A percentile compares a stretch with the other conserved stretches of the same genome.
These are phyloP conservation scores for Trichoderma sp. DNA, from an alignment of 2,329 filamentous ascomycete species.

Conservation along the genomic window DNA sequence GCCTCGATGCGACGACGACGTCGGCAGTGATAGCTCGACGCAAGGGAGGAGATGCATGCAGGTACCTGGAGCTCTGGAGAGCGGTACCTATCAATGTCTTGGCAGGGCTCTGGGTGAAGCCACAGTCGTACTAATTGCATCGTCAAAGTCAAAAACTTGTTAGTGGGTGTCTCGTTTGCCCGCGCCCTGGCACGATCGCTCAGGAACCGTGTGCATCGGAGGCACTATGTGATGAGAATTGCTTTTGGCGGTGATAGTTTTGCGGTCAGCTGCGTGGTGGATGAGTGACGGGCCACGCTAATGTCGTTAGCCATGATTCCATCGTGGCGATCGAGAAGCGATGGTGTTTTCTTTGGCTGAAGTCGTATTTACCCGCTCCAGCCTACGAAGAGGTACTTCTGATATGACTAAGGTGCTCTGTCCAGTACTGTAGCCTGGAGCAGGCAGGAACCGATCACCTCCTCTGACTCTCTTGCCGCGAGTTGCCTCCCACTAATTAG, in stretches of 20 bases:
- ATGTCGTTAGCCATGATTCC: background rate
- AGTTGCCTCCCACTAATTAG: background rate
- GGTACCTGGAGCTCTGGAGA: background rate
- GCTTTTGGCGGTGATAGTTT: background rate
- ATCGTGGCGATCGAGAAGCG: background rate
- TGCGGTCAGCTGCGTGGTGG: constrained; percentile 7
- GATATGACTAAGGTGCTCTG: background rate
- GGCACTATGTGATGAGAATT: constrained; percentile 16
- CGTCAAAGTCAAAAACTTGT: constrained; percentile 8
- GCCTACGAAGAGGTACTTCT: background rate
- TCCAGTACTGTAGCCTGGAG: background rate
- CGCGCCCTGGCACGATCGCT: constrained; percentile 16
- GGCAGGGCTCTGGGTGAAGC: background rate
- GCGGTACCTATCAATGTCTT: background rate
- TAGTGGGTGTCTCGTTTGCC: constrained; percentile 4
- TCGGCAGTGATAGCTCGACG: background rate
- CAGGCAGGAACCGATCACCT: background rate
- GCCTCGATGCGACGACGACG: constrained; percentile 4
- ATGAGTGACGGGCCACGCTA: background rate
- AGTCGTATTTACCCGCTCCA: background rate
- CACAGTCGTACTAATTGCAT: background rate
- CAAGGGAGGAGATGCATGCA: background rate
- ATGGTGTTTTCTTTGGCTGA: background rate
- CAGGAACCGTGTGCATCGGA: constrained; percentile 17
- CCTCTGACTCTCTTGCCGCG: background rate